These are phyloP conservation scores for Colletotrichum lindemuthianum DNA, from an alignment of 2,329 filamentous ascomycete species.

Conservation along the genomic window DNA sequence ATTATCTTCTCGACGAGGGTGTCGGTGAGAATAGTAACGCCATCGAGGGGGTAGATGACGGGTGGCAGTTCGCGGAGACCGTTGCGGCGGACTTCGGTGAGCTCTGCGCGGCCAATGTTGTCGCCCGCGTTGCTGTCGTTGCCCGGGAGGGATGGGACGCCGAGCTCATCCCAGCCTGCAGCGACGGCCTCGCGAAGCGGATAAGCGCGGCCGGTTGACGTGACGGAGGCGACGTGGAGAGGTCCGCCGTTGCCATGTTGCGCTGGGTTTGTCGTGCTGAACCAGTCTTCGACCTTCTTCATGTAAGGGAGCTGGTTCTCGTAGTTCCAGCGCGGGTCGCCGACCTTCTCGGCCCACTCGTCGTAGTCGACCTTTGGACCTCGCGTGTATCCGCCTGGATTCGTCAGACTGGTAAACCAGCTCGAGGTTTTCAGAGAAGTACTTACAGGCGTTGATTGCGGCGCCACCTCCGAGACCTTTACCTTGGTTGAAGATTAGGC, in stretches of 20 bases:
- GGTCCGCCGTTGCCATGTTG: conserved; percentile 53
- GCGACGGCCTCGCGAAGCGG: conserved; percentile 48
- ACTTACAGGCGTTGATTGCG: conserved; percentile 24
- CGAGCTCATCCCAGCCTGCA: conserved; percentile 53
- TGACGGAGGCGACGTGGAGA: conserved; percentile 45
- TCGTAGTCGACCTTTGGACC: conserved; percentile 56
- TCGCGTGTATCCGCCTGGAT: conserved; percentile 51
- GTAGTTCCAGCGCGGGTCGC: conserved; percentile 53
- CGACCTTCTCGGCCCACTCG: conserved; percentile 47
- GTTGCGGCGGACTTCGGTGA: conserved; percentile 41
- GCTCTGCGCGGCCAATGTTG: conserved; percentile 46
- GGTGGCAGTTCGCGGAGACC: conserved; percentile 41
- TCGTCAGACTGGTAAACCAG: background rate
- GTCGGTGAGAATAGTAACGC: conserved; percentile 39
- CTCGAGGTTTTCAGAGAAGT: background rate
- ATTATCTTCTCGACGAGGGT: conserved; percentile 40
- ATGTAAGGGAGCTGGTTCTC: conserved; percentile 43
- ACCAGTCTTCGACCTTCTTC: conserved; percentile 36
- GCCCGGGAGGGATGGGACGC: conserved; percentile 42
- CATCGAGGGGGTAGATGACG: conserved; percentile 40
- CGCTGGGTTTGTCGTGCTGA: conserved; percentile 42
- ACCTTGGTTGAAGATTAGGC: conserved; percentile 12
- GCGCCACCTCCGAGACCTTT: conserved; percentile 29
- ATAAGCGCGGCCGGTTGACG: conserved; percentile 47
- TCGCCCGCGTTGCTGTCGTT: conserved; percentile 40